Conservation (phyloP, 352 stramenopile species). For the Globisporangium solare region DNA sequence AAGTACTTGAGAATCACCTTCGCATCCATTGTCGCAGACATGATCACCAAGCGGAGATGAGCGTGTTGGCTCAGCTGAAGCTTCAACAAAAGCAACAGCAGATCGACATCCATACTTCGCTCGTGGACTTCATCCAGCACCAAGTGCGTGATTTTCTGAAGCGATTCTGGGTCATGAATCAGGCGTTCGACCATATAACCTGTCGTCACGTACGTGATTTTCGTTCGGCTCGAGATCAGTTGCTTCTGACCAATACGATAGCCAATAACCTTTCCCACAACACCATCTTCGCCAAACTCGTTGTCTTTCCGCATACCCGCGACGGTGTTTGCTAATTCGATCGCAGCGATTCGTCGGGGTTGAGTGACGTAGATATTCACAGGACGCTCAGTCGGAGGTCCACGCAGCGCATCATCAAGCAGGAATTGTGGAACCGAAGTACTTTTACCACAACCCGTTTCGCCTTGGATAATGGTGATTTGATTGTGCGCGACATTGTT, state of each 20-base stretch:
- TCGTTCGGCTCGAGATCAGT: constrained; percentile 83
- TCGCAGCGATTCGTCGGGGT: constrained; percentile 91
- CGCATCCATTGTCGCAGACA: constrained; percentile 95
- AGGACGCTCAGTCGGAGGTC: constrained; percentile 24
- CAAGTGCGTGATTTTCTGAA: constrained; percentile 91
- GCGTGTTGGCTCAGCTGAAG: constrained; percentile 55
- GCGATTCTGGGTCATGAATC: constrained; percentile 88
- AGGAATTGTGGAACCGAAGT: constrained; percentile 94
- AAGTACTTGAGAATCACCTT: constrained; percentile 90
- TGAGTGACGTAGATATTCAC: constrained; percentile 96
- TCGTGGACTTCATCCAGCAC: constrained; percentile 96
- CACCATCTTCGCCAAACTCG: constrained; percentile 55
- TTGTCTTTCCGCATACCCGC: constrained; percentile 88
- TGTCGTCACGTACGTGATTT: constrained; percentile 96
- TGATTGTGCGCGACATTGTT: constrained; percentile 75
- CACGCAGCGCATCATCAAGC: constrained; percentile 48
- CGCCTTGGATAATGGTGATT: constrained; percentile 91
- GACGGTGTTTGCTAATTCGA: constrained; percentile 87
- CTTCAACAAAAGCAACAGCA: constrained; percentile 91
- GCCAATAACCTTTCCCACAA: constrained; percentile 64
- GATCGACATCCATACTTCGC: constrained; percentile 94
- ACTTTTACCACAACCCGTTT: constrained; percentile 96
- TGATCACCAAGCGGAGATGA: constrained; percentile 91
- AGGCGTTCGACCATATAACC: constrained; percentile 95
- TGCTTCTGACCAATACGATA: constrained; percentile 91